Conservation (phyloP, 768 basidiomycete species). For the Pseudohyphozyma bogoriensis region DNA sequence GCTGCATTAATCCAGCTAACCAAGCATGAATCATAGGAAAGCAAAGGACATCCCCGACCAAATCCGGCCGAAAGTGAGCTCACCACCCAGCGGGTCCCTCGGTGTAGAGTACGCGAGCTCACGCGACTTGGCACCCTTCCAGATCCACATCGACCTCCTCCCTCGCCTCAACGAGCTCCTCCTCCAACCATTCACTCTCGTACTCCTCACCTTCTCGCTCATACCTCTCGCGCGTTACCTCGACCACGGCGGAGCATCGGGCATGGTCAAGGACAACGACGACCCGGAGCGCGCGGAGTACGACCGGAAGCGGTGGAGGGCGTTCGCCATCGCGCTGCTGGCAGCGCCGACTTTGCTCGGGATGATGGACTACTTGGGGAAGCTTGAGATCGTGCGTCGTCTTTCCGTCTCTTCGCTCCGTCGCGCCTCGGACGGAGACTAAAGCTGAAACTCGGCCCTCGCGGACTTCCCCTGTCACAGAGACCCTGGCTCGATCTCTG, state of each 20-base stretch:
- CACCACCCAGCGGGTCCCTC: no score
- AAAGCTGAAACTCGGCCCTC: not conserved
- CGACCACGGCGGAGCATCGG: slow-evolving; percentile 3
- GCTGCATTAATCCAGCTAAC: no score
- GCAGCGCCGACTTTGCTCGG: slow-evolving; percentile 2
- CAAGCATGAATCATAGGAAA: no score
- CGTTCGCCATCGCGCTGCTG: slow-evolving; percentile 14
- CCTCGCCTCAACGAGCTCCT: slow-evolving; percentile 10
- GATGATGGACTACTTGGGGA: not conserved
- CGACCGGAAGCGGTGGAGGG: slow-evolving; percentile 4
- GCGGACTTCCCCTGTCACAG: slow-evolving; percentile 1
- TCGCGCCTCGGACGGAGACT: not conserved
- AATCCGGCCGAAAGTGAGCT: slow-evolving; percentile 14
- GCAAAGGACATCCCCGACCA: slow-evolving; percentile 19
- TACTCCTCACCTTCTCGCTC: slow-evolving; percentile 17
- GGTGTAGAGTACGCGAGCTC: not conserved
- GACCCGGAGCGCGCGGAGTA: not conserved
- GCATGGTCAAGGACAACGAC: not conserved
- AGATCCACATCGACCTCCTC: slow-evolving; percentile 28
- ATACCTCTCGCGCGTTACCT: slow-evolving; percentile 16
- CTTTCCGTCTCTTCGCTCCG: not conserved
- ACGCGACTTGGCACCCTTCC: not conserved
- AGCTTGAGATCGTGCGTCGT: slow-evolving; percentile 1
- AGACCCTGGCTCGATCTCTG: slow-evolving; percentile 13
- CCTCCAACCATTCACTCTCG: slow-evolving; percentile 4